Evolutionary conservation across 176 grass and related monocot genomes (phyloP).

Genomic region (Areca catechu): DNA sequence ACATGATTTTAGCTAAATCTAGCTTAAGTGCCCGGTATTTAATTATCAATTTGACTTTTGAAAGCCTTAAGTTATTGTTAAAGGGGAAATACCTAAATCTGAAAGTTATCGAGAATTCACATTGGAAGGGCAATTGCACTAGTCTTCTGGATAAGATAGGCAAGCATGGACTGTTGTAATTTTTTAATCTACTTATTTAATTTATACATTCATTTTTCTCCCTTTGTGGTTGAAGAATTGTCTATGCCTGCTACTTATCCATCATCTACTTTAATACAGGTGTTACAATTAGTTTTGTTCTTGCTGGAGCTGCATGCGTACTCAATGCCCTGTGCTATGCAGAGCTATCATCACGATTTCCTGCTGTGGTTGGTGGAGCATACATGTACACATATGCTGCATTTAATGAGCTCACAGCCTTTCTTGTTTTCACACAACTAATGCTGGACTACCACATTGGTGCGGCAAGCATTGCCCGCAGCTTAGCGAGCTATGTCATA

Average conservation of each 20-base stretch:
- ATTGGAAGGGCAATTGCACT: too few species aligned
- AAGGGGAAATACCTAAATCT: too few species aligned
- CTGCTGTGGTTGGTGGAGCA: slow-evolving; percentile 87
- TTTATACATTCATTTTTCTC: neutral
- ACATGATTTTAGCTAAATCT: too few species aligned
- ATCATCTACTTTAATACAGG: slow-evolving; percentile 36
- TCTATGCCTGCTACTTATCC: neutral
- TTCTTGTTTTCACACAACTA: slow-evolving; percentile 84
- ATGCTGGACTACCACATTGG: slow-evolving; percentile 95
- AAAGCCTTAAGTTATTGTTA: too few species aligned
- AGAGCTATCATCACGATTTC: slow-evolving; percentile 81
- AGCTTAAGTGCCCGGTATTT: too few species aligned
- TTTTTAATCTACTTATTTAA: neutral
- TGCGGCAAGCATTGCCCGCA: slow-evolving; percentile 83
- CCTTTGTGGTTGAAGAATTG: neutral
- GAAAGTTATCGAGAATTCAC: too few species aligned
- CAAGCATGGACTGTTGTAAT: too few species aligned
- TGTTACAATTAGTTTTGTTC: slow-evolving; percentile 80
- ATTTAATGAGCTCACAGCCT: slow-evolving; percentile 91
- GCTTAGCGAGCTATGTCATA: slow-evolving; percentile 79
- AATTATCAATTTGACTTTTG: too few species aligned
- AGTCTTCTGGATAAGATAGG: too few species aligned
- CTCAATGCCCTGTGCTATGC: slow-evolving; percentile 93
- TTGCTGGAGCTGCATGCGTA: slow-evolving; percentile 74
- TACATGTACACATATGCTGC: slow-evolving; percentile 86